Base-by-base conservation (phyloP, 2,329 filamentous ascomycete species). In the Scedosporium boydii region DNA sequence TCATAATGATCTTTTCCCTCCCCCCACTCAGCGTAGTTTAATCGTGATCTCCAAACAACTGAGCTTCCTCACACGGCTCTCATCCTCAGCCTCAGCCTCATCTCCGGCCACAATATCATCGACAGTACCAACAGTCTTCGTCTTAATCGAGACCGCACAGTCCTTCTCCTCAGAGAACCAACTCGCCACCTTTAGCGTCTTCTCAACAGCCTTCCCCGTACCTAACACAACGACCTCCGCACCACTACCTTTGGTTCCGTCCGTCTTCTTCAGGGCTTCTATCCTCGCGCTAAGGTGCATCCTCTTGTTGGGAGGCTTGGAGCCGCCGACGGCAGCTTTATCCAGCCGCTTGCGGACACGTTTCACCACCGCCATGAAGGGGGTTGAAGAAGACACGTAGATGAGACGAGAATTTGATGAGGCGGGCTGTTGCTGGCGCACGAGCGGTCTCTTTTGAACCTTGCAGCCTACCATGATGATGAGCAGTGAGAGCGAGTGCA, bases 331-430 rank as follows among this genome's bases (percentile, higher is more conserved):
- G 26, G 82, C 78, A 61, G 82, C 81, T 44, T 81, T 77, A 55
- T 82, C 77, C 3, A 92, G 83, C 1, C 86, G 80, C 64, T 84
- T 84, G 64, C 84, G 82, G 14, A 87, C 82, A 59, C 88, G 86
- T 68, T 85, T 85, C 12, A 90, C 80, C 4, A 84, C 78, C 10
- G 87, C 83, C 73, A 90, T 83, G 76, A 90, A 89, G 6, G 87
- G 85, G 0, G 87, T 86, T 44, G 78, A 78, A 48, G 82, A 74
- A 44, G 84, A 85, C 63, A 92, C 78, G 75, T 91, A 90, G 72
- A 92, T 78, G 64, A 82, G 70, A 56, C 73, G 74, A 6, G 74
- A 69, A 59, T 76, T 78, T 58, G 77, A 76, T 21, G 78, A 77
- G 14, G 73, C 70, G n/a, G 77, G 75, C 10, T 73, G 69, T 61